These are phyloP conservation scores for Athelia psychrophila DNA, from an alignment of 1,284 basidiomycete genomes.

Conservation along the genomic window DNA sequence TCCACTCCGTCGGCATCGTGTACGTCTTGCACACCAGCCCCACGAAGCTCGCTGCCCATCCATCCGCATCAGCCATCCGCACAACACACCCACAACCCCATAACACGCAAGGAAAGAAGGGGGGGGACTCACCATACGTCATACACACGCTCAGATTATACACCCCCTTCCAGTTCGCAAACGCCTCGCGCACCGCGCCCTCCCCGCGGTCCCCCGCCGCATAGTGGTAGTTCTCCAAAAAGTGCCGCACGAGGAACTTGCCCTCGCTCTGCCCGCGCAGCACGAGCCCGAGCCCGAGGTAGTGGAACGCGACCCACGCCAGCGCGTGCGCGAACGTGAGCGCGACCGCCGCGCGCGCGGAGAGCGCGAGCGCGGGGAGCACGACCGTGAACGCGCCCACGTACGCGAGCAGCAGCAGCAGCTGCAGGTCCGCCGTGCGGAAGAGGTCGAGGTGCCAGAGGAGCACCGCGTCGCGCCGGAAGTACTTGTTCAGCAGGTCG, in stretches of 20 bases:
- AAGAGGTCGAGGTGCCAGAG: conserved; percentile 84
- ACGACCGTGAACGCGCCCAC: conserved; percentile 60
- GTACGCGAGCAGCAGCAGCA: conserved; percentile 30
- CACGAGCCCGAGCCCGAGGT: conserved; percentile 83
- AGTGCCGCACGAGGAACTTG: conserved; percentile 93
- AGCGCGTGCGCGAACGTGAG: conserved; percentile 84
- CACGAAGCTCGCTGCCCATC: conserved; percentile 72
- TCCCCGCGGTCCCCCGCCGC: conserved; percentile 54
- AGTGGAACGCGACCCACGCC: conserved; percentile 87
- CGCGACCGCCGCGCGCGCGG: conserved; percentile 39
- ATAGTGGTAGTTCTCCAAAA: conserved; percentile 90
- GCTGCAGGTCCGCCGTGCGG: too few relatives aligned
- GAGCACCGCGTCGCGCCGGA: conserved; percentile 84
- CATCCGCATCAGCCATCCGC: conserved; percentile 5
- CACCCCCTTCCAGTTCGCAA: conserved; percentile 90
- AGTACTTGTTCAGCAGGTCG: conserved; percentile 89
- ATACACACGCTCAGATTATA: conserved; percentile 94
- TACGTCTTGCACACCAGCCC: conserved; percentile 89
- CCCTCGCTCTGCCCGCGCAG: conserved; percentile 82
- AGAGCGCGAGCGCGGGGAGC: conserved; percentile 55
- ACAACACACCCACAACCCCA: background rate
- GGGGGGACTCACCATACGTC: conserved; percentile 75
- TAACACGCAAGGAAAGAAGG: conserved; percentile 2
- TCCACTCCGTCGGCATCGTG: conserved; percentile 79
- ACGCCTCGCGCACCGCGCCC: conserved; percentile 87